Evolutionary conservation across 177 flowering plant species (phyloP).

Genomic region (Tripterygium wilfordii): DNA sequence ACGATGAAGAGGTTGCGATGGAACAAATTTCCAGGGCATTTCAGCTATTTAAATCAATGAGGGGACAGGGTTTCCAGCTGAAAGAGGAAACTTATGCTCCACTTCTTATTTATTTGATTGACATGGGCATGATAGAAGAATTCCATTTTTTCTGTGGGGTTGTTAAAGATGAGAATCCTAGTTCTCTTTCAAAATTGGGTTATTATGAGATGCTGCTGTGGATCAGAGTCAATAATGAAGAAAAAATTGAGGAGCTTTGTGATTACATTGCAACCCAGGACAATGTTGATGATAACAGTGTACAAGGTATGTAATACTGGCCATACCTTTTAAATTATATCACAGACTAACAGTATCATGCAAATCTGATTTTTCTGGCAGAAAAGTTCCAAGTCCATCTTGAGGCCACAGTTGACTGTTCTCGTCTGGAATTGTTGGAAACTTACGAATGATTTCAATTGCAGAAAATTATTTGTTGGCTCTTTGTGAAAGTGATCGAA

Average conservation of each 20-base stretch:
- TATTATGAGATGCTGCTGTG: conserved; percentile 89
- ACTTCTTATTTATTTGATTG: conserved; percentile 57
- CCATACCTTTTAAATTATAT: neutral
- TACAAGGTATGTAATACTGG: conserved; percentile 42
- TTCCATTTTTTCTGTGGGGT: conserved; percentile 42
- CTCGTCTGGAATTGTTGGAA: too few relatives aligned
- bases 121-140: conserved; percentile 61
- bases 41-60: conserved; percentile 43
- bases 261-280: conserved; percentile 20
- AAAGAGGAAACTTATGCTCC: conserved; percentile 68
- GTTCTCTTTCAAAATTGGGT: conserved; percentile 44
- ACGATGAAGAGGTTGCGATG: conserved; percentile 41
- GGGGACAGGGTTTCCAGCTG: conserved; percentile 58
- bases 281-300: conserved; percentile 18
- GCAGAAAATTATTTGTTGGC: conserved; percentile 77
- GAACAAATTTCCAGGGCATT: conserved; percentile 44
- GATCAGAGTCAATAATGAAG: conserved; percentile 39
- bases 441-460: conserved; percentile 4
- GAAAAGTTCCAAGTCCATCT: too few relatives aligned
- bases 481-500: conserved; percentile 57
- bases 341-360: too few relatives aligned
- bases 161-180: conserved; percentile 39
- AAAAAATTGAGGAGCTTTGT: conserved; percentile 62
- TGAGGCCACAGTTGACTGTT: too few relatives aligned
- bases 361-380: too few relatives aligned